Conservation (phyloP, 208 protist genomes). For the Angomonas ambiguus region DNA sequence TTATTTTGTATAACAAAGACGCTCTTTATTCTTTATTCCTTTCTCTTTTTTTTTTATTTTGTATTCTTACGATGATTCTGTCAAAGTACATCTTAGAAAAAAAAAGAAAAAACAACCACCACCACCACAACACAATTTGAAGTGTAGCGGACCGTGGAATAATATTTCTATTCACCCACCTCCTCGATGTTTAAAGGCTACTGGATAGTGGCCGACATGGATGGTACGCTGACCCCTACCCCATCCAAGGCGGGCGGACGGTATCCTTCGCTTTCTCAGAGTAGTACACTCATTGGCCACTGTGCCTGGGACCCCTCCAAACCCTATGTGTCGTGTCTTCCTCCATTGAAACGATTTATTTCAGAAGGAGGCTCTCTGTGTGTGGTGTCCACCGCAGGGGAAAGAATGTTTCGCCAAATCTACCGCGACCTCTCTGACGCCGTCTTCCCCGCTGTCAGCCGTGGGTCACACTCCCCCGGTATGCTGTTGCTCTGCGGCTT, state of each 20-base stretch:
- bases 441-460: constrained; percentile 18
- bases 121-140: too few species aligned
- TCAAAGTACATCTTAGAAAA: not conserved
- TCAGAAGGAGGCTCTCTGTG: constrained; percentile 35
- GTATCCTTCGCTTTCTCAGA: constrained; percentile 37
- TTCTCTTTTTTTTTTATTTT: constrained; percentile 14
- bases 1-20: not conserved
- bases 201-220: constrained; percentile 62
- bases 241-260: constrained; percentile 35
- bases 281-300: constrained; percentile 12
- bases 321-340: constrained; percentile 40
- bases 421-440: constrained; percentile 40
- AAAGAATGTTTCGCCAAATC: constrained; percentile 46
- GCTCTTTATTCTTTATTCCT: not conserved
- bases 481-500: constrained; percentile 54
- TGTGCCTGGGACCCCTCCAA: not conserved
- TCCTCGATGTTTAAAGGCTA: constrained; percentile 32
- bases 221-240: constrained; percentile 54
- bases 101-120: not conserved
- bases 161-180: not conserved
- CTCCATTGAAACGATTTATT: constrained; percentile 28
- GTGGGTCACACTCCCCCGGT: constrained; percentile 17
- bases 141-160: too few species aligned
- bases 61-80: constrained; percentile 7
- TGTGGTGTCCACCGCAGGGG: constrained; percentile 50